Base-by-base conservation (phyloP, 192 early-diverging fungal species). In the Cetraspora pellucida region DNA sequence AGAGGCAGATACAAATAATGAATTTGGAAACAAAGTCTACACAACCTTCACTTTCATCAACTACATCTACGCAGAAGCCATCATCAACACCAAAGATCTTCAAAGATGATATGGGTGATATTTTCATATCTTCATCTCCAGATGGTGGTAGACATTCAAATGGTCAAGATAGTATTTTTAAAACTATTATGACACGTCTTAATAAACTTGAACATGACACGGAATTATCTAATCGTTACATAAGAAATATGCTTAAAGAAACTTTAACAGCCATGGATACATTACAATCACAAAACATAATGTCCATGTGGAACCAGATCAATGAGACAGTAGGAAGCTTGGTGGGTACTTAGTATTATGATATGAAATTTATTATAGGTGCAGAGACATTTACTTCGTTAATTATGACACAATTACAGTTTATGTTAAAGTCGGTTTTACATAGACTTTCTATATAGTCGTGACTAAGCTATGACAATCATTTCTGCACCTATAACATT, bases 101-200 rank as follows among this genome's bases (percentile, higher is more conserved):
- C 58, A 81, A n/a, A 25, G 37, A 37, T 37, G 37, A 37, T n/a
- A n/a, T n/a, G n/a, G n/a, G n/a, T n/a, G n/a, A n/a, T n/a, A n/a
- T n/a, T 69, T 21, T 74, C 73, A 65, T 54, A 77, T 19, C 13
- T 21, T 0, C 11, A 10, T 14, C 54, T 52, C 43, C 63, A 45
- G 25, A 13, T 13, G 50, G 2, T 52, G 50, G 11, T 45, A 43
- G 45, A 14, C 70, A 73, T 44, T 59, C 59, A 25, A 75, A 55
- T 19, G 78, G 80, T 23, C 93, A 95, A 75, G 95, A 84, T 50
- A 84, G 80, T 72, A 78, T 96, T 46, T 97, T 94, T 81, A 96
- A 96, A 67, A 95, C 91, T 10, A 96, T 98, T 44, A 90, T 95
- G 87, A 95, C 93, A 72, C 90, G 96, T 16, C 82, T 98, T 2